Base-by-base conservation (phyloP, 2,329 filamentous ascomycete genomes). In the Claviceps sp. region DNA sequence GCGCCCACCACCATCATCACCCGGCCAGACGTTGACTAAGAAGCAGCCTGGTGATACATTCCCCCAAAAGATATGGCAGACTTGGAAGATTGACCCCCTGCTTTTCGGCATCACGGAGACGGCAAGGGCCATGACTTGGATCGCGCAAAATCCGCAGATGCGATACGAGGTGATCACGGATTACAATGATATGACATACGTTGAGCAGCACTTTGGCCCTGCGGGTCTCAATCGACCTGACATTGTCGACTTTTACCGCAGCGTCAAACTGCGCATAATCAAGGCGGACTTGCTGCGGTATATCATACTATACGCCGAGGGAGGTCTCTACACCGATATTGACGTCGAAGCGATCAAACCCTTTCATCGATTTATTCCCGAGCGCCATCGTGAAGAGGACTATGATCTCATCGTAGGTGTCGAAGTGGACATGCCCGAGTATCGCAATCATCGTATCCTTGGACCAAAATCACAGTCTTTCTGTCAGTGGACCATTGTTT, bases 401-500 rank as follows among this genome's bases (percentile, higher is more conserved):
- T 74, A 87, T 48, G 79, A 85, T 58, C 78, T 87, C 72, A 78
- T 87, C 20, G 76, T 87, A 26, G 81, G 83, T 14, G 72, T 87
- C 1, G 84, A 87, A 62, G 83, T 87, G 53, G 84, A 87, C 60
- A 76, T 86, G 64, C 83, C 83, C 0, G 73, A 79, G 8, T 86
- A 79, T 66, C 69, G 67, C 18, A 66, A 79, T 48, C 83, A 87
- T 61, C 73, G 78, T 1, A 81, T 87, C 36, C 70, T 87, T 0
- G 83, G 84, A 14, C 74, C 73, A 48, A 87, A 87, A 65, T 85
- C 78, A 40, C 71, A 74, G 57, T 87, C 82, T 0, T 87, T 87
- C 62, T 87, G 83, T 63, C 84, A 87, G 61, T 87, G 84, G 84
- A 87, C 84, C 0, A 85, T 87, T 60, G 82, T 85, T 70, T 78